A percentile compares a stretch with the other conserved stretches of the same genome.
Evolutionary conservation across 116 monocot species (phyloP).

Genomic region (Thalassia testudinum): DNA sequence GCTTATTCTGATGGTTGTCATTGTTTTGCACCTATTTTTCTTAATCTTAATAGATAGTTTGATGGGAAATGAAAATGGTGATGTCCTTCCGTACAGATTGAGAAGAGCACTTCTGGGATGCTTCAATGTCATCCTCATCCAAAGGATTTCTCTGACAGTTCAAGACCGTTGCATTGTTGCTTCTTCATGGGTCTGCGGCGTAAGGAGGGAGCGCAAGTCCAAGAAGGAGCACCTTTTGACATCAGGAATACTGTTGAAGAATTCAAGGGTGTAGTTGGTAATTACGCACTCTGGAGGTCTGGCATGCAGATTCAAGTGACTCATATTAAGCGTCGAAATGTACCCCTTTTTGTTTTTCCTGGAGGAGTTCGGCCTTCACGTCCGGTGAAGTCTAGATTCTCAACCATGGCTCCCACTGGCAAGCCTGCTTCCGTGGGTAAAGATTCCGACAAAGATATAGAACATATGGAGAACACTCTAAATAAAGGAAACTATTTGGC

Average conservation of each 20-base stretch:
- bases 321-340: conserved; percentile 67
- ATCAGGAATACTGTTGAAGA: conserved; percentile 81
- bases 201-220: conserved; percentile 39
- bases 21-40: conserved; percentile 1
- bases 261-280: conserved; percentile 46
- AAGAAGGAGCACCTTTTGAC: conserved; percentile 79
- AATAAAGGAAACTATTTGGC: conserved; percentile 6
- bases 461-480: conserved; percentile 7
- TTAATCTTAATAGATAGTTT: not conserved
- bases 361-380: conserved; percentile 65
- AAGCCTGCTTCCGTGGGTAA: conserved; percentile 5
- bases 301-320: conserved; percentile 86
- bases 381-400: conserved; percentile 16
- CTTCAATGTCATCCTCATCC: conserved; percentile 89
- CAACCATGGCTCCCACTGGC: conserved; percentile 7
- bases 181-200: conserved; percentile 86
- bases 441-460: conserved; percentile 10
- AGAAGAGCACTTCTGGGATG: conserved; percentile 66
- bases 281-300: conserved; percentile 48
- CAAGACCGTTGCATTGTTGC: conserved; percentile 34
- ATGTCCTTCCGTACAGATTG: too few species aligned
- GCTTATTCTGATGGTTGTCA: conserved; percentile 62
- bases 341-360: conserved; percentile 86
- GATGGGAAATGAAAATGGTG: not conserved
- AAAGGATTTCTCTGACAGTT: conserved; percentile 53